These are phyloP conservation scores for Zygoascus sp. DNA, from an alignment of 1,139 yeast species.

Conservation along the genomic window DNA sequence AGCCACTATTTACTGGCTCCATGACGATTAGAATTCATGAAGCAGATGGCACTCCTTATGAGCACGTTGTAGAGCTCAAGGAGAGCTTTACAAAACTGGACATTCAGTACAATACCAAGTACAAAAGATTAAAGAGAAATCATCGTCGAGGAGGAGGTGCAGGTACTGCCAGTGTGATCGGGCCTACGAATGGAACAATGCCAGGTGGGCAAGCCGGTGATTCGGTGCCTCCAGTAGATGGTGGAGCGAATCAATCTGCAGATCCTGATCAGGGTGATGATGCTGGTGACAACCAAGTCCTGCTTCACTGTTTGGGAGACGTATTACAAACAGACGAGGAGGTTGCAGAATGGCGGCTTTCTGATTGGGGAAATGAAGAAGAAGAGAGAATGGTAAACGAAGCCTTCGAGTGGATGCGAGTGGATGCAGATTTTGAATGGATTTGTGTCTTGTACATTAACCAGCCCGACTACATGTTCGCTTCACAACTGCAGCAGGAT, in stretches of 20 bases:
- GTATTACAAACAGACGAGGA: conserved; percentile 60
- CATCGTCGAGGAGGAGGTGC: conserved; percentile 37
- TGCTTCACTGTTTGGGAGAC: conserved; percentile 69
- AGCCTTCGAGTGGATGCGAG: conserved; percentile 96
- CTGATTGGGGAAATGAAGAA: conserved; percentile 68
- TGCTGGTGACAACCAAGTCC: conserved; percentile 35
- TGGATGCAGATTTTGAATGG: conserved; percentile 98
- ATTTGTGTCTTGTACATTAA: conserved; percentile 73
- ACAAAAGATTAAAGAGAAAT: conserved; percentile 64
- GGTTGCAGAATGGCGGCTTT: conserved; percentile 64
- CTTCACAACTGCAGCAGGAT: conserved; percentile 89
- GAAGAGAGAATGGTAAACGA: conserved; percentile 69
- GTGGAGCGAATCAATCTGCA: conserved; percentile 3
- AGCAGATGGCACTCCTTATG: conserved; percentile 99
- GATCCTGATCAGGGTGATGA: conserved; percentile 19
- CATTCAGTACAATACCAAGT: conserved; percentile 91
- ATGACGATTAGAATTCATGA: conserved; percentile 97
- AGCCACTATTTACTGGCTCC: conserved; percentile 59
- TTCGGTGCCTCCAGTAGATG: neutral
- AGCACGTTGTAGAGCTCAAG: conserved; percentile 88
- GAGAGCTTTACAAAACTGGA: conserved; percentile 84
- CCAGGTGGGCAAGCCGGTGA: conserved; percentile 12
- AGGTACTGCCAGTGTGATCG: conserved; percentile 5
- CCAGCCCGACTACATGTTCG: conserved; percentile 94
- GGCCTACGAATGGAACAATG: conserved; percentile 17